Evolutionary conservation across 805 yeast species (phyloP).

Genomic region (Tetrapisispora taiwanensis): DNA sequence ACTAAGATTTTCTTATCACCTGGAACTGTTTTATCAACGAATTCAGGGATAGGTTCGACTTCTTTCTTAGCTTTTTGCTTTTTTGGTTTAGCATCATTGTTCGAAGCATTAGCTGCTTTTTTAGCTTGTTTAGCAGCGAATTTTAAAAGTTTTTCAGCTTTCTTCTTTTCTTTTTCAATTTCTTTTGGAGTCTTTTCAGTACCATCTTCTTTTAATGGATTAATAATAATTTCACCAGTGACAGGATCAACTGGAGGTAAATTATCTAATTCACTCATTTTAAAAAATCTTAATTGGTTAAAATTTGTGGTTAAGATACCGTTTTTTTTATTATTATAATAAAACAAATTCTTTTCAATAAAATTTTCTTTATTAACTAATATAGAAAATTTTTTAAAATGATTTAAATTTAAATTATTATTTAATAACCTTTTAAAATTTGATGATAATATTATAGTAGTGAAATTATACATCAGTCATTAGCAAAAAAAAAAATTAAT

Average conservation of each 20-base stretch:
- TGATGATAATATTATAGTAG: neutral
- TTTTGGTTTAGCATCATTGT: constrained; percentile 49
- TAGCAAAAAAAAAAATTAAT: neutral
- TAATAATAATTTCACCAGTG: constrained; percentile 30
- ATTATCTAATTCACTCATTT: constrained; percentile 25
- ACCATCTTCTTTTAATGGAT: constrained; percentile 31
- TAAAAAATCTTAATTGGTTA: constrained; percentile 10
- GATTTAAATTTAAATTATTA: neutral
- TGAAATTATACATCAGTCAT: constrained; percentile 1
- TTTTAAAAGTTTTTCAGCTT: constrained; percentile 80
- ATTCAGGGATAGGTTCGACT: constrained; percentile 72
- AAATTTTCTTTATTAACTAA: neutral
- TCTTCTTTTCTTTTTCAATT: constrained; percentile 75
- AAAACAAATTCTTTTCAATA: neutral
- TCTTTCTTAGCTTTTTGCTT: constrained; percentile 60
- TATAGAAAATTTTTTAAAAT: neutral
- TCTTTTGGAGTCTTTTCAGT: constrained; percentile 66
- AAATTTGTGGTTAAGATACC: neutral
- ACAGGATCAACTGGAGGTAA: constrained; percentile 30
- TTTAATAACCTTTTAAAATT: neutral
- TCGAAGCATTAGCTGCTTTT: constrained; percentile 38
- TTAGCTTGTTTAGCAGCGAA: constrained; percentile 77
- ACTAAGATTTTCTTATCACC: constrained; percentile 88
- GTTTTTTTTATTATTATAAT: neutral
- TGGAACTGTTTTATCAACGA: constrained; percentile 67